These are phyloP conservation scores for Cytospora piceicola DNA, from an alignment of 2,329 filamentous ascomycete species.

Conservation along the genomic window DNA sequence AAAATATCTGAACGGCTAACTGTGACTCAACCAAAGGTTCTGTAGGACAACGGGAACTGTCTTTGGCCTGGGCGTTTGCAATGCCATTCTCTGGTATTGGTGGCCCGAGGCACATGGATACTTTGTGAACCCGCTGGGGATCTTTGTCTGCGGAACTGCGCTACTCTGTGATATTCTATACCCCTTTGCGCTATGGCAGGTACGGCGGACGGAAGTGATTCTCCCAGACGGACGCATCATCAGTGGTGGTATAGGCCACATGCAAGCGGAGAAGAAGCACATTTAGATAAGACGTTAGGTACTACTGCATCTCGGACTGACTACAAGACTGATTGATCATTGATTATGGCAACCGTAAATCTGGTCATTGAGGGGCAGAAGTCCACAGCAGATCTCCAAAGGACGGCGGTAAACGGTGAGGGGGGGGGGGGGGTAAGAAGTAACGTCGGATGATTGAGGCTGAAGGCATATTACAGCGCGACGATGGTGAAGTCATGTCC, in stretches of 20 bases:
- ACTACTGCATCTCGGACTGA: not conserved
- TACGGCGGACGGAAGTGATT: conserved; percentile 45
- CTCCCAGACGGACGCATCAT: conserved; percentile 45
- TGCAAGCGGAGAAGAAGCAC: conserved; percentile 12
- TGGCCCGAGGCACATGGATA: conserved; percentile 57
- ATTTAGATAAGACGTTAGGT: conserved; percentile 3
- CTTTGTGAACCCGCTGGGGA: conserved; percentile 46
- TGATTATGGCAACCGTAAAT: not conserved
- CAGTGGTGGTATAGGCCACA: conserved; percentile 10
- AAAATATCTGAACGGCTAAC: conserved; percentile 7
- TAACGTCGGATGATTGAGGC: not conserved
- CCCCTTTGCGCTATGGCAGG: conserved; percentile 46
- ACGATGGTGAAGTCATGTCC: not conserved
- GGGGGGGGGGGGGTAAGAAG: not conserved
- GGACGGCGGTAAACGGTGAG: not conserved
- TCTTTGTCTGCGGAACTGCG: conserved; percentile 47
- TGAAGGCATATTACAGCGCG: not conserved
- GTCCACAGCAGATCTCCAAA: not conserved
- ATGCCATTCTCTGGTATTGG: conserved; percentile 50
- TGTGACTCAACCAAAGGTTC: conserved; percentile 40
- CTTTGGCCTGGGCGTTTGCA: conserved; percentile 45
- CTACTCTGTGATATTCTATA: conserved; percentile 50
- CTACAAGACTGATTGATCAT: not conserved
- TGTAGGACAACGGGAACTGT: conserved; percentile 49
- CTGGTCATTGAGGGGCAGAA: not conserved